Evolutionary conservation across 306 rosid species (phyloP).

Genomic region (Glycyrrhiza uralensis): DNA sequence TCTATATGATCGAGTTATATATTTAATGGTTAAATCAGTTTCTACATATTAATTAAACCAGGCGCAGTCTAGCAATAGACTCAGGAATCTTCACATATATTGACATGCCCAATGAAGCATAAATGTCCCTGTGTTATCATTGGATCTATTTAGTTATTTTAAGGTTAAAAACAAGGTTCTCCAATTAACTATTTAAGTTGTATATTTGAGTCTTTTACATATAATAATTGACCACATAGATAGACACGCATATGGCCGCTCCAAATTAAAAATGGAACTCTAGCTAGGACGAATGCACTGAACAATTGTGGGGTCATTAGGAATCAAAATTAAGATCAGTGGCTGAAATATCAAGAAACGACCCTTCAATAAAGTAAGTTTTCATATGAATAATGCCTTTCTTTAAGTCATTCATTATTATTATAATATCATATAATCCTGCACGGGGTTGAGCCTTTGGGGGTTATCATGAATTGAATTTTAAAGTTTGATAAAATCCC

Average conservation of each 20-base stretch:
- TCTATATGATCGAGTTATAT: too few relatives aligned
- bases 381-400: constrained; percentile 25
- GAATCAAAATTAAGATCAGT: constrained; percentile 40
- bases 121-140: background rate
- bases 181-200: background rate
- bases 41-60: too few relatives aligned
- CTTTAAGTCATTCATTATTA: constrained; percentile 15
- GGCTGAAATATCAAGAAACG: constrained; percentile 35
- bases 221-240: background rate
- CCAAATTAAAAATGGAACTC: constrained; percentile 27
- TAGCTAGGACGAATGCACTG: constrained; percentile 35
- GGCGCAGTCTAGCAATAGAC: too few relatives aligned
- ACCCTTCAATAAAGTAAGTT: constrained; percentile 27
- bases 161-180: constrained; percentile 13
- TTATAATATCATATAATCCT: background rate
- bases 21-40: too few relatives aligned
- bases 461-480: constrained; percentile 18
- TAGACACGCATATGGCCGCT: background rate
- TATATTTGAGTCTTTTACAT: background rate
- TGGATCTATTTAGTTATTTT: too few relatives aligned
- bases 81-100: constrained; percentile 18
- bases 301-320: constrained; percentile 35
- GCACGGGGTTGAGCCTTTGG: constrained; percentile 37
- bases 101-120: constrained; percentile 1
- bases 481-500: constrained; percentile 9